Conservation (phyloP, 129 eudicot species). For the Pittosporum tobira region DNA sequence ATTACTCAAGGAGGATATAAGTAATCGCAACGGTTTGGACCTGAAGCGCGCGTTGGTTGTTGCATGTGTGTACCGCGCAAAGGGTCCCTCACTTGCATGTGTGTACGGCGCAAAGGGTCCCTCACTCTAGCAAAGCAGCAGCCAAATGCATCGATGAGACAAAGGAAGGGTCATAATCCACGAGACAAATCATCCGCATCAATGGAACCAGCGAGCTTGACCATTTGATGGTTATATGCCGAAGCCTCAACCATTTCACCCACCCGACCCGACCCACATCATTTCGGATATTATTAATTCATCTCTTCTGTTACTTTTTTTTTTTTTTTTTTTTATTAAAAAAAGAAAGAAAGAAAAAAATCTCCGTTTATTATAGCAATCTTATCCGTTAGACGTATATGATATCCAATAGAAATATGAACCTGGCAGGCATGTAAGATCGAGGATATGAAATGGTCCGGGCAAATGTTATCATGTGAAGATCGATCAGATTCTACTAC, state of each 20-base stretch:
- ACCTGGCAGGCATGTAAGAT: slow-evolving; percentile 17
- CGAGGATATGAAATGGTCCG: neutral
- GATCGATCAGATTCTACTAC: neutral
- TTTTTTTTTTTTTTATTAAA: too few relatives aligned
- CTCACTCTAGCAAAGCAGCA: too few relatives aligned
- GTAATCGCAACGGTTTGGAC: too few relatives aligned
- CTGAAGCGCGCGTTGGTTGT: neutral
- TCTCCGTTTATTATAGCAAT: neutral
- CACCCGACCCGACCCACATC: too few relatives aligned
- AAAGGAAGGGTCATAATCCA: slow-evolving; percentile 4
- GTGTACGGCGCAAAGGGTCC: slow-evolving; percentile 1
- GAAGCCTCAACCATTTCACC: too few relatives aligned
- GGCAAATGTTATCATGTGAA: slow-evolving; percentile 18
- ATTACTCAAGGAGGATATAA: too few relatives aligned
- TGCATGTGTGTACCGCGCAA: slow-evolving; percentile 1
- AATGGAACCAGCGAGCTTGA: too few relatives aligned
- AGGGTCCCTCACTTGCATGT: slow-evolving; percentile 13
- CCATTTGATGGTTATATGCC: too few relatives aligned
- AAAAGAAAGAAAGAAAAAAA: neutral
- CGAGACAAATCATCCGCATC: too few relatives aligned
- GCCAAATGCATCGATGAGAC: slow-evolving; percentile 6
- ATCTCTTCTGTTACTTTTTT: too few relatives aligned
- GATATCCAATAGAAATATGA: slow-evolving; percentile 7
- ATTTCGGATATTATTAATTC: too few relatives aligned
- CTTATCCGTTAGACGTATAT: slow-evolving; percentile 13